Evolutionary conservation across 495 filamentous ascomycete species (phyloP).

Genomic region (Talaromyces liani): DNA sequence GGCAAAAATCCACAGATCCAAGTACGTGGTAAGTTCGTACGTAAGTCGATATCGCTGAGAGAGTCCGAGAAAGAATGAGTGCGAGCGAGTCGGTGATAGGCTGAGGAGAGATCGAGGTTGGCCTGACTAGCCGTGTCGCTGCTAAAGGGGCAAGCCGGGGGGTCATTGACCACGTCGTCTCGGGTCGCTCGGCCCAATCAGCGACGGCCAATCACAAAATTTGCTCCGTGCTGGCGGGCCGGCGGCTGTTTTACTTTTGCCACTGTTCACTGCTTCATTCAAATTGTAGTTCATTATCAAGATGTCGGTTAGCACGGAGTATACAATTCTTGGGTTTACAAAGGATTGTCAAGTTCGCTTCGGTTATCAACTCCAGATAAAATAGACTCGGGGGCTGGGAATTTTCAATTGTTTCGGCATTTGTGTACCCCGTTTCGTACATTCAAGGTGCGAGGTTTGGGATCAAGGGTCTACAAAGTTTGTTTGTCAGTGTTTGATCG

Average conservation of each 20-base stretch:
- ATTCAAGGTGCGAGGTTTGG: background rate
- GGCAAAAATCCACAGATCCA: background rate
- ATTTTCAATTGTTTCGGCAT: background rate
- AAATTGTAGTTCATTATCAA: background rate
- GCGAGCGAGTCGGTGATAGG: background rate
- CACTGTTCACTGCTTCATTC: background rate
- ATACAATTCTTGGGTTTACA: background rate
- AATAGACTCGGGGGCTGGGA: background rate
- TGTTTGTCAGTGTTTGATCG: background rate
- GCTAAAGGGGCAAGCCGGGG: background rate
- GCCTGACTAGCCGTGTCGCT: background rate
- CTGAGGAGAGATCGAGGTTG: background rate
- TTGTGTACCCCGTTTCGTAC: background rate
- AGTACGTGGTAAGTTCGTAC: background rate
- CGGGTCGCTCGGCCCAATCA: background rate
- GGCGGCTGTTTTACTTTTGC: constrained; percentile 2
- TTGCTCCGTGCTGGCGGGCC: constrained; percentile 4
- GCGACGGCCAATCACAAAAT: background rate
- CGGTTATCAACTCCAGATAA: background rate
- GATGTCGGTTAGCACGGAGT: background rate
- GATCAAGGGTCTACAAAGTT: background rate
- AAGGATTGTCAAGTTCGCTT: no score
- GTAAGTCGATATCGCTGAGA: background rate
- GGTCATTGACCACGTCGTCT: background rate
- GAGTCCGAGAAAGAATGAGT: background rate